phyloP scores from a whole-genome alignment of 148 eudicot species.

The Talinum fruticosum region DNA sequence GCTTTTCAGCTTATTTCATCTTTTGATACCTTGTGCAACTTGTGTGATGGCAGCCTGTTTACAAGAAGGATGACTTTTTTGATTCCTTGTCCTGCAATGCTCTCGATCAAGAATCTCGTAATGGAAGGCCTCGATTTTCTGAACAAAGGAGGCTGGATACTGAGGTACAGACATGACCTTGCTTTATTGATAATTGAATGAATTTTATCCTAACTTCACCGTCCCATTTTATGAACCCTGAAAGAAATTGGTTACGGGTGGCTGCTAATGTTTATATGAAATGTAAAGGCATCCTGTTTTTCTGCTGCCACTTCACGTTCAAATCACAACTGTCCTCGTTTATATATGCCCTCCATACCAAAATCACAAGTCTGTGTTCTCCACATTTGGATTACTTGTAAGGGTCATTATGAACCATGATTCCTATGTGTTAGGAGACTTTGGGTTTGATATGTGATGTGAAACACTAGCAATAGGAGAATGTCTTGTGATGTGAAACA shows the following conservation, averaged over 20 bases:
- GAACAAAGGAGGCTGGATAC: conserved; percentile 55
- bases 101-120: conserved; percentile 34
- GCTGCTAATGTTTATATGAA: background rate
- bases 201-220: background rate
- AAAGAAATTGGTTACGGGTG: background rate
- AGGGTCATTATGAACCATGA: background rate
- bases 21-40: conserved; percentile 2
- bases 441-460: too few relatives aligned
- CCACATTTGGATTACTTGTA: too few relatives aligned
- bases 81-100: conserved; percentile 60
- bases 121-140: conserved; percentile 48
- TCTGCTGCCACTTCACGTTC: background rate
- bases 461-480: too few relatives aligned
- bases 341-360: background rate
- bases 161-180: conserved; percentile 41
- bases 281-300: background rate
- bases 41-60: conserved; percentile 47
- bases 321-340: too few relatives aligned
- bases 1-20: background rate
- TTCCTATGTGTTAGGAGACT: too few relatives aligned
- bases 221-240: background rate
- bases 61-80: conserved; percentile 68
- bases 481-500: too few relatives aligned
- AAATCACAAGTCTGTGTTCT: background rate
- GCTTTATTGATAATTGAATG: background rate